Evolutionary conservation across 2,329 filamentous ascomycete genomes (phyloP), one percentile per base, ranked within the genome.

Genomic region (Phoma sp.): DNA sequence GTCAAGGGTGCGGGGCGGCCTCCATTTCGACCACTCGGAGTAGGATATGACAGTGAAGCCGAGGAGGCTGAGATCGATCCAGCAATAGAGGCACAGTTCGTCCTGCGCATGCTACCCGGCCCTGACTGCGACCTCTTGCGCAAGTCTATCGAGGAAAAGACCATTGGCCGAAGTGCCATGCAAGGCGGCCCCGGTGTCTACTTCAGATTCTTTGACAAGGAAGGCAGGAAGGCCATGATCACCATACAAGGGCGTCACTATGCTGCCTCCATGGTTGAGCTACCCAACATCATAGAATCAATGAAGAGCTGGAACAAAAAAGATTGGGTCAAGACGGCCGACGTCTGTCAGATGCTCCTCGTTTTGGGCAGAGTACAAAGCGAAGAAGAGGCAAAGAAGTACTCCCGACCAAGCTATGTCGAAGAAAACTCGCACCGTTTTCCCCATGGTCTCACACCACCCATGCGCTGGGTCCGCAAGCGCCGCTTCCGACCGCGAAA

Each of bases 41-140:
- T 96, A 50, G 95, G 93, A 7, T 99, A 98, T 76, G 95, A 99
- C 73, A 97, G 93, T 3, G 95, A 98, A 75, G 92, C 93, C 11
- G 95, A 92, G 49, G 95, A 98, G 69, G 86, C 88, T 12, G 95
- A 99, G 74, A 76, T 80, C 9, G 95, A 99, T 68, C 95, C 95
- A 0, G 84, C 89, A 1, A 91, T 96, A 56, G 93, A 98, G 74
- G 90, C 93, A 68, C 89, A 96, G 60, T 91, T 98, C 62, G 83
- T 99, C 7, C 76, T 99, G 57, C 90, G 95, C 55, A 96, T 97
- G 90, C 75, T 87, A 48, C 91, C 92, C 0, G 93, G 92, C 0
- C 86, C 90, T 25, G 90, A 97, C 74, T 91, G 90, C 71, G 91
- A 97, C 20, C 92, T 93, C 67, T 78, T 99, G 21, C 84, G 87